Evolutionary conservation across 306 rosid genomes (phyloP).

Genomic region (Cucumis hystrix): DNA sequence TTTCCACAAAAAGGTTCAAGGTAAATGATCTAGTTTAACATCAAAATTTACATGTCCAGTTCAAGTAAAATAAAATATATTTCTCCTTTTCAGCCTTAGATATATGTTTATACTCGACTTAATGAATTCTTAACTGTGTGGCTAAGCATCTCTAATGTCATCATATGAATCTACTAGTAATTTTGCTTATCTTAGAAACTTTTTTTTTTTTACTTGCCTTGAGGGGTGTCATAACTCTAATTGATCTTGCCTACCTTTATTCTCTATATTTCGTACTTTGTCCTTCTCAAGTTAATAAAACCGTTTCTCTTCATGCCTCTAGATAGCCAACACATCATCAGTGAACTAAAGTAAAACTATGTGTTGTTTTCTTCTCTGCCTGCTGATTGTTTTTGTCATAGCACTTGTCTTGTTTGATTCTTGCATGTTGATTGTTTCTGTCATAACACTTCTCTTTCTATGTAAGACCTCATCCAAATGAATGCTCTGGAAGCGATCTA

Average conservation of each 20-base stretch:
- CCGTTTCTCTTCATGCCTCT: too few relatives aligned
- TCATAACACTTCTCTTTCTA: neutral
- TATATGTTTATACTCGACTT: neutral
- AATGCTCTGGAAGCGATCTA: constrained; percentile 85
- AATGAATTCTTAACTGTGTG: neutral
- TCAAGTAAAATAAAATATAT: neutral
- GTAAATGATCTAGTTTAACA: constrained; percentile 6
- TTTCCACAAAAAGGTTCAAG: constrained; percentile 34
- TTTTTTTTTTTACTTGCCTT: too few relatives aligned
- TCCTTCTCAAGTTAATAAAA: too few relatives aligned
- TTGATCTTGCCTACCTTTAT: too few relatives aligned
- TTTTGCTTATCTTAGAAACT: neutral
- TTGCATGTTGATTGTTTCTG: too few relatives aligned
- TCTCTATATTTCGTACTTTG: too few relatives aligned
- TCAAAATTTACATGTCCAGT: neutral
- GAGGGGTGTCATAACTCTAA: too few relatives aligned
- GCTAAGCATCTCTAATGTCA: neutral
- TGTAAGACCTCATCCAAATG: constrained; percentile 81
- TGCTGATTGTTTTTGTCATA: too few relatives aligned
- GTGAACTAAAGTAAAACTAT: too few relatives aligned
- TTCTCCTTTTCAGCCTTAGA: neutral
- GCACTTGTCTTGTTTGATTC: too few relatives aligned
- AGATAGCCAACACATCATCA: too few relatives aligned
- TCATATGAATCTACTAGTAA: neutral
- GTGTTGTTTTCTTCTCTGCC: too few relatives aligned